Evolutionary conservation across 169 alveolate species (phyloP).

Genomic region (Neospora caninum): DNA sequence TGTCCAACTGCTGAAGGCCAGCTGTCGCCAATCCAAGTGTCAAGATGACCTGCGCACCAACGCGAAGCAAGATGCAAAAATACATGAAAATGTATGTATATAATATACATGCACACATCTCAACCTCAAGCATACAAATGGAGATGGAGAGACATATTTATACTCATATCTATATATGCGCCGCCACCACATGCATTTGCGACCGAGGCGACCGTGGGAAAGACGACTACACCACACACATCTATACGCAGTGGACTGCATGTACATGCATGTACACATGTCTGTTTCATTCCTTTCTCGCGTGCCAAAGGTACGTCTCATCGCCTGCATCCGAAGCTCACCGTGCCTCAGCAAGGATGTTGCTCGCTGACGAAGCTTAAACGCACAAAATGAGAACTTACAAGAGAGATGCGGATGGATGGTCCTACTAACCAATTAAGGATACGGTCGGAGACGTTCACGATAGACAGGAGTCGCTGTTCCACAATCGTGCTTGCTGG

Average conservation of each 20-base stretch:
- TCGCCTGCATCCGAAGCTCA: no score
- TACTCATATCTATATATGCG: no score
- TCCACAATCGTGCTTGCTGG: conserved; percentile 31
- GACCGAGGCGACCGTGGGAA: no score
- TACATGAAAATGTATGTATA: no score
- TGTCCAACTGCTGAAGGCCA: conserved; percentile 52
- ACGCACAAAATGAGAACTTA: background rate
- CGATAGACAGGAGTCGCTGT: conserved; percentile 11
- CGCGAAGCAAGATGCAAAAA: background rate
- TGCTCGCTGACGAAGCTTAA: no score
- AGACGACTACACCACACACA: background rate
- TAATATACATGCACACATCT: background rate
- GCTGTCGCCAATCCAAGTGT: conserved; percentile 16
- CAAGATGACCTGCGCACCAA: background rate
- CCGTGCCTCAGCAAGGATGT: no score
- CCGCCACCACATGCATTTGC: no score
- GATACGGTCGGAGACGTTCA: background rate
- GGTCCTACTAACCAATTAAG: background rate
- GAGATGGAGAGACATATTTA: no score
- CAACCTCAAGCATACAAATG: background rate
- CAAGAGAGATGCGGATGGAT: background rate
- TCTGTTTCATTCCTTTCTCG: no score
- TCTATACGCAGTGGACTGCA: background rate
- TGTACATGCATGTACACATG: background rate
- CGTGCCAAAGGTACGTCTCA: no score